phyloP scores from a whole-genome alignment of 2,329 filamentous ascomycete genomes.

The Cordyceps militaris region DNA sequence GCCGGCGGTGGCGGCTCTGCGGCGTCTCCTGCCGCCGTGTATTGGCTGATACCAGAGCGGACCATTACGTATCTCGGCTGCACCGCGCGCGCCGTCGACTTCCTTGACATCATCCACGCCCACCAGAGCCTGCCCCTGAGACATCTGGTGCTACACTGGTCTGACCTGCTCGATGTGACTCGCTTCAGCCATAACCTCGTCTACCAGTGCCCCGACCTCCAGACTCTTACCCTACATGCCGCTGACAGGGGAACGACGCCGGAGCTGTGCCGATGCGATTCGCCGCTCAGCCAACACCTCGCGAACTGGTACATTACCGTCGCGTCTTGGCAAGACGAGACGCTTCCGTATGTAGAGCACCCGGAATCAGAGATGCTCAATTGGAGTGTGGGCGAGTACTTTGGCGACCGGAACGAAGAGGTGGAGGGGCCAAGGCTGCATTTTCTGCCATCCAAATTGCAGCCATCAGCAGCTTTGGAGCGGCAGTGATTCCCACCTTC shows the following conservation, averaged over 20 bases:
- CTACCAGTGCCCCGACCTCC: constrained; percentile 3
- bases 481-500: neutral
- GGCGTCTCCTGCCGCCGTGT: neutral
- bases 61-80: constrained; percentile 10
- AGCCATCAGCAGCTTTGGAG: neutral
- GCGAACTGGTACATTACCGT: constrained; percentile 4
- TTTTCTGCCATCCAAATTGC: constrained; percentile 1
- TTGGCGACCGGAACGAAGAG: constrained; percentile 4
- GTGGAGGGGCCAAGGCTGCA: neutral
- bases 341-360: constrained; percentile 7
- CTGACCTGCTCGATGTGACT: constrained; percentile 3
- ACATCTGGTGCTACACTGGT: constrained; percentile 8
- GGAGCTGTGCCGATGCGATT: constrained; percentile 7
- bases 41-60: constrained; percentile 10
- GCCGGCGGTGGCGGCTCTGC: neutral
- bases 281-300: neutral
- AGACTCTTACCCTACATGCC: constrained; percentile 4
- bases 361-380: neutral
- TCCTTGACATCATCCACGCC: constrained; percentile 8
- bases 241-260: neutral
- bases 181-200: constrained; percentile 5
- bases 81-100: constrained; percentile 10
- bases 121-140: constrained; percentile 1
- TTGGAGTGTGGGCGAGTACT: constrained; percentile 6
- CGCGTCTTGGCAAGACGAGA: neutral